Evolutionary conservation across 2,329 filamentous ascomycete genomes (phyloP), one percentile per base, ranked within the genome.

Genomic region (Myriosclerotinia curreyana): DNA sequence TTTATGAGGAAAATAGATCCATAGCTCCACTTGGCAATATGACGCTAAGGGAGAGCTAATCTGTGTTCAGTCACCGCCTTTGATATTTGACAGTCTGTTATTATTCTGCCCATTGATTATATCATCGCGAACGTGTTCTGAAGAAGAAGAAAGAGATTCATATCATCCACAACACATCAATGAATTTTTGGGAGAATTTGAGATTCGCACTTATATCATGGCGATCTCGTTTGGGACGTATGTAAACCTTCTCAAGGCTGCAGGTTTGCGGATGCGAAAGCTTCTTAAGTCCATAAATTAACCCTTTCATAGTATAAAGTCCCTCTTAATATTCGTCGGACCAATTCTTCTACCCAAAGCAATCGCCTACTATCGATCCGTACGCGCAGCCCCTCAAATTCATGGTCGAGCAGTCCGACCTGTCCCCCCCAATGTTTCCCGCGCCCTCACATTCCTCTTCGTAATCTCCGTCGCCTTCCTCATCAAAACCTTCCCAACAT

Each of bases 321-420:
- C 77, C 53, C 68, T 80, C 49, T 69, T 81, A 67, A 74, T 83
- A 66, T 76, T 83, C 73, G 79, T 93, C 74, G 90, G 87, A 3
- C 90, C 91, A 40, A 80, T 91, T 68, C 79, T 93, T 68, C 76
- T 94, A 48, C 88, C 89, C 60, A 86, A 85, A 71, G 80, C 82
- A 64, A 78, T 92, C 64, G 76, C 79, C 66, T 86, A 84, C 79
- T 90, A 90, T 78, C 85, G 86, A 69, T 81, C 81, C 51, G 62
- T 80, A 53, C 79, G 78, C 68, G 72, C 76, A 66, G 77, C 78
- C n/a, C 79, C 81, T 2, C 71, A 71, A 28, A 69, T 76, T 73
- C 76, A 79, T 66, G 76, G 77, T 70, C 73, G 82, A 67, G 75
- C 83, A 66, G 73, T 89, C 71, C 80, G 83, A 59, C 79, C 88